Percentiles rank a stretch among this genome's conserved stretches.
Conservation (phyloP, 192 early-diverging fungal species). For the Backusella psychrophila region DNA sequence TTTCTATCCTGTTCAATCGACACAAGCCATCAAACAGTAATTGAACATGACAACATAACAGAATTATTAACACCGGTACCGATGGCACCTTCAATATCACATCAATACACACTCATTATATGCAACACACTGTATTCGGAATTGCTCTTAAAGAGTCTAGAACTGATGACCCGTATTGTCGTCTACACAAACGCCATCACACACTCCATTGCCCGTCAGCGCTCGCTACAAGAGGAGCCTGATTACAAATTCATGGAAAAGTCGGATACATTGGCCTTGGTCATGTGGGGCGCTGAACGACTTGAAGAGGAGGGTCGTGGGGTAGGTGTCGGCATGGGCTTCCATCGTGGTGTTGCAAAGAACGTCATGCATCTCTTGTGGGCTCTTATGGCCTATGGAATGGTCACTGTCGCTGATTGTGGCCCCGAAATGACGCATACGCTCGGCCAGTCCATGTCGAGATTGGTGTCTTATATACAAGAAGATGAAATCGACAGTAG, state of each 20-base stretch:
- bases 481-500: slow-evolving; percentile 29
- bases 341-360: slow-evolving; percentile 29
- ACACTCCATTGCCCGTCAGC: slow-evolving; percentile 3
- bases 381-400: slow-evolving; percentile 22
- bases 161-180: slow-evolving; percentile 26
- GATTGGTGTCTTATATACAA: slow-evolving; percentile 29
- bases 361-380: slow-evolving; percentile 33
- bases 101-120: slow-evolving; percentile 31
- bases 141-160: slow-evolving; percentile 18
- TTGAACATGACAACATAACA: slow-evolving; percentile 25
- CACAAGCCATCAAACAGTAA: slow-evolving; percentile 20
- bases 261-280: slow-evolving; percentile 13
- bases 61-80: slow-evolving; percentile 11
- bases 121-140: slow-evolving; percentile 30
- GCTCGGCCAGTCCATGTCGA: slow-evolving; percentile 25
- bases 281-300: slow-evolving; percentile 28
- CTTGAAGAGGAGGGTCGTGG: slow-evolving; percentile 36
- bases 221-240: not conserved
- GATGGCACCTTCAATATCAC: slow-evolving; percentile 15
- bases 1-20: slow-evolving; percentile 23
- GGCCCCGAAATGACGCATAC: slow-evolving; percentile 8
- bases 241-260: slow-evolving; percentile 9
- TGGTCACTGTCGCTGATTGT: slow-evolving; percentile 26
- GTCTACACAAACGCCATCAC: slow-evolving; percentile 30
- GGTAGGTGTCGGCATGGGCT: slow-evolving; percentile 30